Base-by-base conservation (phyloP, 1,284 basidiomycete genomes). In the Leccinum solheimii region DNA sequence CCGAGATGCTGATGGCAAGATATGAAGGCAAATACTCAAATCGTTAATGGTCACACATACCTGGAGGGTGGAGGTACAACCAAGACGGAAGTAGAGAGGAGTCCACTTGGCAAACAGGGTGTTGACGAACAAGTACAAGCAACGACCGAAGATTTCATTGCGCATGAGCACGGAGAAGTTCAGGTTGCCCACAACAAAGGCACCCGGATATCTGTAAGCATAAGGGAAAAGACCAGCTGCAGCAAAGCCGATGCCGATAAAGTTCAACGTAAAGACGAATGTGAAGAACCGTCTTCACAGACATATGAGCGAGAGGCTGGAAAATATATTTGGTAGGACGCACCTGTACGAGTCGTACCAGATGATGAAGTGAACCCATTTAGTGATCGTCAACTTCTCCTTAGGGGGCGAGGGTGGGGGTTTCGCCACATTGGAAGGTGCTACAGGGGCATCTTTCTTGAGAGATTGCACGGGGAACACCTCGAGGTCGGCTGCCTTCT, bases 311-410 rank as follows among this genome's bases (percentile, higher is more conserved):
- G 19, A 53, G 10, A 5, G 7, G 32, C 19, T n/a, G n/a, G 13
- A 38, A 30, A 14, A 14, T 30, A 14, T 9, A 36, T 19, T 16
- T 19, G n/a, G 5, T 21, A 48, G 30, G 5, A 59, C 65, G 30
- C 9, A 88, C 83, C 87, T 80, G 74, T 87, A 89, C 0, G 82
- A 86, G 67, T 90, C 88, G 75, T 86, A 90, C 86, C 87, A 90
- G 30, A 89, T 72, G 49, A 76, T 78, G 77, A 81, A 86, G 56
- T 79, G 72, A 45, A 86, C 81, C 79, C 84, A 86, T 62, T 79
- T 81, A 2, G 86, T 83, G 27, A 80, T 80, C 70, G 83, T 78
- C 67, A 77, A 74, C 73, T 79, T 80, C 55, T 63, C 64, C 58
- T 76, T 76, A 19, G 74, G 68, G 5, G 72, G 68, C 16, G 60